A percentile compares a stretch with the other conserved stretches of the same genome.
Evolutionary conservation across 2,329 filamentous ascomycete genomes (phyloP).

Genomic region (Diaporthe sp.): DNA sequence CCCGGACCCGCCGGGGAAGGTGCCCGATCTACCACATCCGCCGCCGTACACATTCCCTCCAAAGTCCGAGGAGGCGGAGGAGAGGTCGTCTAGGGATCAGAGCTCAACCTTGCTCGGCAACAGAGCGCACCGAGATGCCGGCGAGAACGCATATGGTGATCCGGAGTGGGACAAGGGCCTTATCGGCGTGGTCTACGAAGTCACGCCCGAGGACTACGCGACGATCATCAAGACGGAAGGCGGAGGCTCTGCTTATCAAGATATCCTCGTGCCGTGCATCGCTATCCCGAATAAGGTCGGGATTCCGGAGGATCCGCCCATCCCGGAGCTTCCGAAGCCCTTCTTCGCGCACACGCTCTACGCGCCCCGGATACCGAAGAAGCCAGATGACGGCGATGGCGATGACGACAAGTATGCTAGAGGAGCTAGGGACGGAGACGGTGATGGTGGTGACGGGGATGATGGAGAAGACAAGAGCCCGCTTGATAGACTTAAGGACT

Average conservation of each 20-base stretch:
- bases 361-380: conserved; percentile 67
- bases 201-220: conserved; percentile 84
- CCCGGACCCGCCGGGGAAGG: conserved; percentile 42
- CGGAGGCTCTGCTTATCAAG: conserved; percentile 85
- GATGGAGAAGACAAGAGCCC: conserved; percentile 37
- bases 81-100: not conserved
- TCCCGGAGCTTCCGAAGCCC: conserved; percentile 64
- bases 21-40: conserved; percentile 44
- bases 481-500: conserved; percentile 49
- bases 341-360: conserved; percentile 91
- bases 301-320: conserved; percentile 74
- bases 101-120: conserved; percentile 29
- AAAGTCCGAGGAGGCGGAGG: not conserved
- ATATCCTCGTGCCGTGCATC: conserved; percentile 84
- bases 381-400: conserved; percentile 43
- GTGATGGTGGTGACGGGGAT: conserved; percentile 15
- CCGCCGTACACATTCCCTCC: conserved; percentile 36
- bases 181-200: conserved; percentile 95
- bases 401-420: conserved; percentile 27
- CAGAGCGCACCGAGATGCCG: not conserved
- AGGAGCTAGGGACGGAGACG: not conserved
- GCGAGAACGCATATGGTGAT: conserved; percentile 57
- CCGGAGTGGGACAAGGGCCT: conserved; percentile 82
- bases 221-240: conserved; percentile 93
- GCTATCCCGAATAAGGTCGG: conserved; percentile 69